phyloP scores from a whole-genome alignment of 805 yeast genomes.

The Metschnikowia shivogae region DNA sequence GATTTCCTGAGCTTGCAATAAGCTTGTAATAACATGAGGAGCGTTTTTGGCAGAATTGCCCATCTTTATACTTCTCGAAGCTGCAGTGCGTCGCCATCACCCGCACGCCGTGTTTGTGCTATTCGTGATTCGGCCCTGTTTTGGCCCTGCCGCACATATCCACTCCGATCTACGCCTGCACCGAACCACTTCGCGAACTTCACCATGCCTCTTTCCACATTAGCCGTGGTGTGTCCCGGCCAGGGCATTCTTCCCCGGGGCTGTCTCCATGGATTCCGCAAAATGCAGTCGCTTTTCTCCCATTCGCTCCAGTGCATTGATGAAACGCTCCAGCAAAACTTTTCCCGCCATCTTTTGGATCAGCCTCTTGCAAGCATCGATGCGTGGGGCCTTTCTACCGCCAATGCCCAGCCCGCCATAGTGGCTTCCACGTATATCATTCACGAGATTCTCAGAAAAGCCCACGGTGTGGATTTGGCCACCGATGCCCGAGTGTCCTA shows the following conservation, averaged over 20 bases:
- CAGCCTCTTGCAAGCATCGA: slow-evolving; percentile 9
- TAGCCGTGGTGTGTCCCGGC: slow-evolving; percentile 19
- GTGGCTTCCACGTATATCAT: slow-evolving; percentile 33
- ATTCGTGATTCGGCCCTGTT: no score
- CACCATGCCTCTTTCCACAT: slow-evolving; percentile 1
- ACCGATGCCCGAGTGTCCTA: slow-evolving; percentile 11
- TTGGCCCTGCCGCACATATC: no score
- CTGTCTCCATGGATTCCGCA: slow-evolving; percentile 10
- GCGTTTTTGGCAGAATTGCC: no score
- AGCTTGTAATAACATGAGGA: no score
- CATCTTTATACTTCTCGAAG: no score
- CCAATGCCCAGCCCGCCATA: slow-evolving; percentile 53
- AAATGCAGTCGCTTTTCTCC: slow-evolving; percentile 8
- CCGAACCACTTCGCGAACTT: no score
- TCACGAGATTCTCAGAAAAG: slow-evolving; percentile 5
- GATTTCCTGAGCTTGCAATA: no score
- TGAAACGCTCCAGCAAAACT: slow-evolving; percentile 9
- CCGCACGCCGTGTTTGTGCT: no score
- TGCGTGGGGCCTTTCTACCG: slow-evolving; percentile 16
- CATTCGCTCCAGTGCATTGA: slow-evolving; percentile 14
- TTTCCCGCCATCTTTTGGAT: slow-evolving; percentile 11
- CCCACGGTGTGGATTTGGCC: slow-evolving; percentile 16
- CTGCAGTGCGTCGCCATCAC: no score
- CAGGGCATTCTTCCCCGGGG: slow-evolving; percentile 18
- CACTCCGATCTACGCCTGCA: no score